Evolutionary conservation across 2,329 filamentous ascomycete genomes (phyloP), one percentile per base, ranked within the genome.

Genomic region (Trichoderma guizhouense): DNA sequence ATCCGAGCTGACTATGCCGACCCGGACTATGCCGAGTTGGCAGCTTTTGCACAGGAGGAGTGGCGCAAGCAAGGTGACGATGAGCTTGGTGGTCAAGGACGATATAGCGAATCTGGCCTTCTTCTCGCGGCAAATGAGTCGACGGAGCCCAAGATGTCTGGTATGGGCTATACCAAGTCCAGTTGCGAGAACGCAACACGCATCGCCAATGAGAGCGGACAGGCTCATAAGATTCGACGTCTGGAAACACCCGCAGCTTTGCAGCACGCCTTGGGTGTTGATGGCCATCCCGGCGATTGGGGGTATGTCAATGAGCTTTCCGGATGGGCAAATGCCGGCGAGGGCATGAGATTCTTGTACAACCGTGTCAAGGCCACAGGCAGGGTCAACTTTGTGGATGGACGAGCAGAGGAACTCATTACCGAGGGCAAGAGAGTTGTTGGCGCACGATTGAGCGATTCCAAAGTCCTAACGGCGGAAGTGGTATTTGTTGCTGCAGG

Each of bases 401-500:
- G 83, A 30, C 84, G 83, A 21, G 87, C 85, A 3, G 73, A 80
- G 57, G 79, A 82, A 57, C 81, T 89, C 21, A 77, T 83, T 58
- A 81, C 79, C 26, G 78, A 82, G 24, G 80, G 78, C 15, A 79
- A 79, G 55, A 79, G 77, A 58, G 82, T 87, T n/a, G 84, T 85
- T 1, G 93, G 93, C 39, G 92, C 80, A 18, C 78, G 78, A 74
- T 64, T 82, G 60, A 74, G 74, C n/a, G 77, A 80, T 62, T 77
- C 78, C 7, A 73, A 67, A 85, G 26, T 84, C 7, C 73, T 83
- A 7, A 82, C 81, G 5, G 93, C 92, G 2, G 92, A 93, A 72
- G 85, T 97, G 8, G 91, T 93, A 39, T 85, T 98, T 70, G 86
- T 97, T 3, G 94, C 95, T 0, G 90, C 94, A 0, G 95, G 95